Evolutionary conservation across 1,284 basidiomycete species (phyloP), one percentile per base, ranked within the genome.

Genomic region (Ceratorhiza oryzae-sativae): DNA sequence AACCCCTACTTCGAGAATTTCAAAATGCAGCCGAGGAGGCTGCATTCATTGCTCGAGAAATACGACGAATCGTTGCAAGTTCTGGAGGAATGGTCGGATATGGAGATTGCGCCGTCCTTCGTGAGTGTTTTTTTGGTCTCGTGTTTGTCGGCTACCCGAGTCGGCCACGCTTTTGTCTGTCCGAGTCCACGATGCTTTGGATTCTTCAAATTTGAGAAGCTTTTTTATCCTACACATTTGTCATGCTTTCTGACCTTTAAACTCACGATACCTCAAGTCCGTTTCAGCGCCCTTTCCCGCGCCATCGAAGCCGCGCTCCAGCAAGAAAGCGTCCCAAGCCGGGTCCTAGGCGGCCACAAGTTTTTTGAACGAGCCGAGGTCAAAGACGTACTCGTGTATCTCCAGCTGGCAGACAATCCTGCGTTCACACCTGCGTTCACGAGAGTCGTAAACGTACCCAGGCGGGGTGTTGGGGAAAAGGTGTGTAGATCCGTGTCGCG

Each of bases 351-450:
- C 15, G 93, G 93, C 0, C 88, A 91, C 79, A 92, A 90, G 79
- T 95, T 95, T 85, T 96, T 95, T 77, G 92, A 95, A 74, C 88
- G 94, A 8, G 80, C 87, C 75, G 92, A 93, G 86, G 86, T 97
- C 78, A 95, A 95, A 81, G 93, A 95, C 79, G 76, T 96, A 25
- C 81, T 97, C n/a, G 90, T 92, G 0, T 97, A 97, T 80, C 82
- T 95, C 0, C 93, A 94, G 77, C 83, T 97, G 1, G 84, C 91
- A 1, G 93, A 95, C 76, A 97, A 97, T 78, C 89, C 92, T 0
- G 82, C 84, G 13, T 96, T 91, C 77, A 83, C 83, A 4, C 92
- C 89, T 5, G 94, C 93, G 0, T 92, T 96, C 75, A 78, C 83
- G n/a, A 87, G 94, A 20, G 87, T 90, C 0, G 84, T 94, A 71